Evolutionary conservation across 2,329 filamentous ascomycete species (phyloP), one percentile per base, ranked within the genome.

Genomic region (Xylaria hypoxylon): DNA sequence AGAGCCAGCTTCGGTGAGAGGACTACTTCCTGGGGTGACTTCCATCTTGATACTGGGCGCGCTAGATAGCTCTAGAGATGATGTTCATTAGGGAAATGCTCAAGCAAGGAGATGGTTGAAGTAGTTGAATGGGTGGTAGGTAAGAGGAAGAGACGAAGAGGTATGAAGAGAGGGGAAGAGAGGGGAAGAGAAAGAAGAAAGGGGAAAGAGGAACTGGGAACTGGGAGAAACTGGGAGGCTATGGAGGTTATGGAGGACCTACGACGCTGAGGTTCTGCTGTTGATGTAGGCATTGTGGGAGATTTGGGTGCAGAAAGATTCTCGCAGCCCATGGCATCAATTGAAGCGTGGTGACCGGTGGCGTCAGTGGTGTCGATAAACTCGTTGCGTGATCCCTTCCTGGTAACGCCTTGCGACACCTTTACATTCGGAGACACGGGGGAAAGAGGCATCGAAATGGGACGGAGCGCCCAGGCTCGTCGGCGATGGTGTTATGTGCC

Each of bases 381-480:
- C 35, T 85, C 81, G 45, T 83, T 79, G 69, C 85, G 82, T 47
- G 77, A 81, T 65, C 83, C 77, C 74, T 87, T 86, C 58, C 80
- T 79, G 53, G 77, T 76, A 31, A 76, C 76, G 22, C 75, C 70
- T 57, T 84, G 82, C 26, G 79, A 75, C 72, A 84, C 82, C 73
- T 81, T 80, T 33, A 84, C 79, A 67, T 86, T 86, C 13, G 80
- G 76, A 19, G 84, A 83, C 73, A 85, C 78, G 59, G 80, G 78
- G 50, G 80, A 76, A 28, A 87, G 77, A 73, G 85, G 81, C 84
- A 86, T 86, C 66, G 75, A 68, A 63, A 68, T 52, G 38, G 53
- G 65, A 40, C 10, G 22, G 62, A 71, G 67, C 60, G 40, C 59
- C 44, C 31, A 33, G 56, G 62, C 63, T 67, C 67, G 19, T 51